Percentiles rank a stretch among this genome's conserved stretches.
Evolutionary conservation across 2,329 filamentous ascomycete species (phyloP).

Genomic region (Aspergillus sp.): DNA sequence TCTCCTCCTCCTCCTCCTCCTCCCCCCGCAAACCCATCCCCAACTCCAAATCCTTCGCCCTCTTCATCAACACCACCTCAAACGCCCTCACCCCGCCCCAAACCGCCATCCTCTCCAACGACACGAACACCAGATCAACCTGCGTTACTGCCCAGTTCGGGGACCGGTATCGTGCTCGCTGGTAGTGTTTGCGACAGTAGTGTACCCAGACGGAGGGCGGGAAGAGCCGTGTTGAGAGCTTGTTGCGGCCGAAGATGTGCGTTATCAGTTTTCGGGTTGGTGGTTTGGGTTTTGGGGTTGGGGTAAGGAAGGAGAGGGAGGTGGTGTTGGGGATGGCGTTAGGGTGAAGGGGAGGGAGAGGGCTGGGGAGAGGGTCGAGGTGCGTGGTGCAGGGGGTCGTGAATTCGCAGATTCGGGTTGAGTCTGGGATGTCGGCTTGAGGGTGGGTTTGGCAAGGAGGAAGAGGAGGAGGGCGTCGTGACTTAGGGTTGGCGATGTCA

Average conservation of each 20-base stretch:
- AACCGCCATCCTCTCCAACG: constrained; percentile 61
- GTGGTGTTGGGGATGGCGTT: neutral
- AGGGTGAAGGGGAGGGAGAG: neutral
- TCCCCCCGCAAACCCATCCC: neutral
- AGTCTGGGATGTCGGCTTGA: neutral
- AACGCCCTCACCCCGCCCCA: constrained; percentile 64
- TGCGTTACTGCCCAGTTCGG: constrained; percentile 58
- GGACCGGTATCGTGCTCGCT: constrained; percentile 70
- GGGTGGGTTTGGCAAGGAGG: neutral
- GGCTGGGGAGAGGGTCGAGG: neutral
- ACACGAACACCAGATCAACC: constrained; percentile 62
- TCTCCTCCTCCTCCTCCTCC: neutral
- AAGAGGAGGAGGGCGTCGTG: neutral
- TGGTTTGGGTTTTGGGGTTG: no score
- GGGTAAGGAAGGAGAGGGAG: no score
- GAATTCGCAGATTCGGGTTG: constrained; percentile 14
- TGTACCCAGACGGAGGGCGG: constrained; percentile 70
- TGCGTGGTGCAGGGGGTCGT: constrained; percentile 10
- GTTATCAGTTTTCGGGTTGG: constrained; percentile 68
- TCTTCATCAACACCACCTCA: constrained; percentile 63
- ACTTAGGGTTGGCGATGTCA: no score
- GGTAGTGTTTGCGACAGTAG: constrained; percentile 80
- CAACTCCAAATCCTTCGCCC: constrained; percentile 44
- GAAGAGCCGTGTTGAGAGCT: constrained; percentile 70
- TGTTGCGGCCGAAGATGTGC: constrained; percentile 81